A percentile compares a stretch with the other conserved stretches of the same genome.
phyloP scores from a whole-genome alignment of 768 basidiomycete species.

The Leccinellum rugosiceps region DNA sequence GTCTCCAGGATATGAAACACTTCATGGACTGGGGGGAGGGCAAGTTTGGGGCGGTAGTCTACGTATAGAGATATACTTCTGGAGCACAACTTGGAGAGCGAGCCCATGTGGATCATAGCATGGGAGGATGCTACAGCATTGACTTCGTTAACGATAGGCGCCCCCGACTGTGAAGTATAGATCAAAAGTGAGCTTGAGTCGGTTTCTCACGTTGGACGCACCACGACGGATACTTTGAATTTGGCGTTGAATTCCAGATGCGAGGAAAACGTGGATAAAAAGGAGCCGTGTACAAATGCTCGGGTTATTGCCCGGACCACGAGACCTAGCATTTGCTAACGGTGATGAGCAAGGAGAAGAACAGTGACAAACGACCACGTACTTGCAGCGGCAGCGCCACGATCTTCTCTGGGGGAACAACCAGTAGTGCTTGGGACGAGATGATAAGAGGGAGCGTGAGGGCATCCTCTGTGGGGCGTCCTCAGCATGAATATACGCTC shows the following conservation, averaged over 20 bases:
- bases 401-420: constrained; percentile 52
- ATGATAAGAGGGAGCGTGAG: constrained; percentile 48
- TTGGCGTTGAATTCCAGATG: constrained; percentile 25
- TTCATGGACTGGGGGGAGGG: constrained; percentile 26
- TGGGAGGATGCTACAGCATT: constrained; percentile 33
- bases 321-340: constrained; percentile 29
- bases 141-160: constrained; percentile 36
- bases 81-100: constrained; percentile 40
- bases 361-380: constrained; percentile 29
- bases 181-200: background rate
- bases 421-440: constrained; percentile 57
- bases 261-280: constrained; percentile 45
- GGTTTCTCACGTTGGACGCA: background rate
- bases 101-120: constrained; percentile 36
- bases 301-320: constrained; percentile 47
- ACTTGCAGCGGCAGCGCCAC: constrained; percentile 58
- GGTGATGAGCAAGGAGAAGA: background rate
- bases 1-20: constrained; percentile 28
- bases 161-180: constrained; percentile 22
- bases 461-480: constrained; percentile 35
- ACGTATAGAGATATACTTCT: constrained; percentile 32
- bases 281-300: constrained; percentile 56
- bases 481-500: constrained; percentile 7
- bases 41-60: constrained; percentile 33
- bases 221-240: constrained; percentile 19